These are phyloP conservation scores for Dipodascus geniculatus DNA, from an alignment of 805 yeast genomes.

Conservation along the genomic window DNA sequence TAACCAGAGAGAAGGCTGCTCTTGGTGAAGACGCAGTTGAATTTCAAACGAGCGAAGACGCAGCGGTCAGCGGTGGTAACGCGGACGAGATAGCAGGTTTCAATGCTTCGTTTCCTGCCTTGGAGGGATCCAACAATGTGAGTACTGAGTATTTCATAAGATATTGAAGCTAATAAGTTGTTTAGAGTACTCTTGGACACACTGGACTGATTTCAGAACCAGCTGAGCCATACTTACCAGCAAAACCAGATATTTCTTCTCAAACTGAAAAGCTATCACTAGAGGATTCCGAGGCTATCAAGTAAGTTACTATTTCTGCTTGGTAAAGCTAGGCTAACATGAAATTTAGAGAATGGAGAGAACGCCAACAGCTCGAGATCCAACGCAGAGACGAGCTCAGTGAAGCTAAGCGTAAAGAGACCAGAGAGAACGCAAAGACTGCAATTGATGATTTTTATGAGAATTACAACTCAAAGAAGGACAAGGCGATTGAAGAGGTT, in stretches of 20 bases:
- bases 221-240: conserved; percentile 11
- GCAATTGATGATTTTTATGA: conserved; percentile 89
- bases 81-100: conserved; percentile 11
- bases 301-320: conserved; percentile 21
- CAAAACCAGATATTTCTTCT: conserved; percentile 15
- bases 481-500: conserved; percentile 50
- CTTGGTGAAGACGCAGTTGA: conserved; percentile 33
- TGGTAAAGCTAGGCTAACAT: background rate
- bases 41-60: conserved; percentile 19
- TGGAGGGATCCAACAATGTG: conserved; percentile 9
- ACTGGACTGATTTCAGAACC: conserved; percentile 13
- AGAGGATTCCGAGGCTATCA: conserved; percentile 45
- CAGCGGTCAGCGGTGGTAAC: conserved; percentile 4
- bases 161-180: background rate
- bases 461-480: conserved; percentile 75
- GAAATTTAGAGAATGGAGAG: conserved; percentile 56
- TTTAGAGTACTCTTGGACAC: conserved; percentile 7
- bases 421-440: conserved; percentile 65
- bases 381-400: conserved; percentile 67
- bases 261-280: conserved; percentile 21
- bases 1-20: conserved; percentile 31
- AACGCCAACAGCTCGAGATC: conserved; percentile 68
- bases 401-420: conserved; percentile 47
- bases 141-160: background rate
- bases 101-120: conserved; percentile 20